Base-by-base conservation (phyloP, 352 stramenopile species). In the Globisporangium recalcitrans region DNA sequence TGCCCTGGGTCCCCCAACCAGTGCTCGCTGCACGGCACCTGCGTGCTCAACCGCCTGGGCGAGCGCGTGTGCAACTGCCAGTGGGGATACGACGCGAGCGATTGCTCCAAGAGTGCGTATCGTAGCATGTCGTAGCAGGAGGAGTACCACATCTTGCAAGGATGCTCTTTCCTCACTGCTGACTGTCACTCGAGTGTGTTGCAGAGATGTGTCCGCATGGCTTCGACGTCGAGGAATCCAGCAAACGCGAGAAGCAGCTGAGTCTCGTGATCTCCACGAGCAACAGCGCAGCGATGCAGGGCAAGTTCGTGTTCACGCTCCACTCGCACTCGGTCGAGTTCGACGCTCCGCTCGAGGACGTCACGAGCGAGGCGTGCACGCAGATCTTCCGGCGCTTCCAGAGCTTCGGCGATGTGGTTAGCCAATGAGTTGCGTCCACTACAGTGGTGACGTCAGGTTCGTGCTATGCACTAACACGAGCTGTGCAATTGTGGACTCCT, bases 31-130 rank as follows among this genome's bases (percentile, higher is more conserved):
- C 80, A 88, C 57, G 82, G 82, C 27, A 64, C 69, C 26, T 92
- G 82, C 55, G 77, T 70, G 53, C 75, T 90, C 69, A 90, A 81
- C 48, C 75, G 79, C 26, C 71, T 77, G 22, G 79, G 79, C 31
- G 72, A 88, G 22, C 68, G 80, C 55, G 79, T 92, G 32, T 92
- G 82, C 73, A 92, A 90, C 58, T 92, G 82, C 53, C 77, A 90
- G 48, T 90, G 82, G 82, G 80, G 82, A 1, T 90, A 82, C 57
- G 73, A 71, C 6, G 74, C 60, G 29, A 62, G 52, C n/a, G 82
- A 90, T 69, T 92, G 82, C 64, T 69, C 73, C 51, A 78, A 67
- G 60, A 86, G 82, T 90, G 56, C 55, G 78, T 72, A n/a, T n/a
- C n/a, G n/a, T n/a, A n/a, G n/a, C n/a, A n/a, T n/a, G n/a, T n/a